Evolutionary conservation across 2,329 filamentous ascomycete species (phyloP), one percentile per base, ranked within the genome.

Genomic region (Tolypocladium capitatum): DNA sequence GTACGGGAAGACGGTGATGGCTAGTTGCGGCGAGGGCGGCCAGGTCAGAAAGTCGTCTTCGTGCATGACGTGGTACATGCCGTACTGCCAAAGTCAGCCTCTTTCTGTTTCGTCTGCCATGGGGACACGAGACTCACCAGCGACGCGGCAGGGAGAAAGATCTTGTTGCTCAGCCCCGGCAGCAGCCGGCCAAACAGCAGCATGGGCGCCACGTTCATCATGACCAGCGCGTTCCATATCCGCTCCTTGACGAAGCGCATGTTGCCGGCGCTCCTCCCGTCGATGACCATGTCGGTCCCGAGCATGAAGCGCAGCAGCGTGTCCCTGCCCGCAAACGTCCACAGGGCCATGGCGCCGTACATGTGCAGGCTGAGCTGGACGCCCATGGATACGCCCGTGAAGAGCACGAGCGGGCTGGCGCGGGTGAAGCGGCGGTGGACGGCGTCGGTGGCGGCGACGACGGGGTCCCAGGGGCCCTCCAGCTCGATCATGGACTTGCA

Each of bases 401-500:
- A 72, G 5, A 92, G 78, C 5, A 90, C 63, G 21, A 84, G 71
- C 11, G 87, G 70, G 32, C 76, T 73, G 43, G 68, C 61, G 63
- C 74, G 53, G 67, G 78, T 60, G 71, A 81, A 63, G 68, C 61
- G 60, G 34, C 70, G 68, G 56, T 83, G 75, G 10, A 86, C 53
- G 16, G 69, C 63, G 45, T 84, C 78, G 51, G 82, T 76, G 0
- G 82, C 58, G 46, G 83, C 77, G 28, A 97, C 80, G 21, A 92
- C 66, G 21, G 78, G 70, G 59, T 90, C 89, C 58, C 75, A 78
- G 14, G 86, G 85, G 44, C 90, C 81, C 45, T 83, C 77, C 28
- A 97, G 72, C 46, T 77, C 70, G 57, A 97, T 94, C 54, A 80
- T 76, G 2, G 81, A 76, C 63, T 94, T 92, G 75, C 92, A 98